Evolutionary conservation across 2,329 filamentous ascomycete genomes (phyloP).

Genomic region (Scedosporium dehoogii): DNA sequence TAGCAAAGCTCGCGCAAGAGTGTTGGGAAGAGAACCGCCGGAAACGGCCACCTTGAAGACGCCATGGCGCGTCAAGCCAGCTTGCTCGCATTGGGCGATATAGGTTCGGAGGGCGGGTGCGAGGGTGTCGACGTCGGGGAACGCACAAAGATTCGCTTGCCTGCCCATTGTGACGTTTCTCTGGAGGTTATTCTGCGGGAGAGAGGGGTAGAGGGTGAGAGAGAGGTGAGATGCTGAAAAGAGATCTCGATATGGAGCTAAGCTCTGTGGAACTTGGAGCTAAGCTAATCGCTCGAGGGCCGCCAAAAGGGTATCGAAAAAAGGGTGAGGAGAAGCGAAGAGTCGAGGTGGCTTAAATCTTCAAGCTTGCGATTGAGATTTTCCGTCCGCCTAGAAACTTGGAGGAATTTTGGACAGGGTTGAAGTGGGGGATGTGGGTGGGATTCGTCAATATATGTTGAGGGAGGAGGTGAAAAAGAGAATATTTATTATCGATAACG

Average conservation of each 20-base stretch:
- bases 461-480: too few species aligned
- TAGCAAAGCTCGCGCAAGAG: constrained; percentile 76
- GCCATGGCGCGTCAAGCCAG: constrained; percentile 68
- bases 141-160: constrained; percentile 69
- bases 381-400: background rate
- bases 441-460: background rate
- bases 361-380: background rate
- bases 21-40: constrained; percentile 84
- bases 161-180: constrained; percentile 36
- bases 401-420: background rate
- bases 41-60: constrained; percentile 89
- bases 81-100: constrained; percentile 70
- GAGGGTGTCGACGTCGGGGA: constrained; percentile 58
- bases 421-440: background rate
- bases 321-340: background rate
- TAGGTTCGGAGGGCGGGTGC: constrained; percentile 72
- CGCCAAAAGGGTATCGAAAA: background rate
- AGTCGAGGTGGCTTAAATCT: background rate
- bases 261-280: background rate
- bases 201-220: background rate
- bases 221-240: background rate
- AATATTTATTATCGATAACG: too few species aligned
- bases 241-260: background rate
- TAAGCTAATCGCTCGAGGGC: background rate
- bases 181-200: background rate